Evolutionary conservation across 768 basidiomycete species (phyloP).

Genomic region (Saitozyma sp.): DNA sequence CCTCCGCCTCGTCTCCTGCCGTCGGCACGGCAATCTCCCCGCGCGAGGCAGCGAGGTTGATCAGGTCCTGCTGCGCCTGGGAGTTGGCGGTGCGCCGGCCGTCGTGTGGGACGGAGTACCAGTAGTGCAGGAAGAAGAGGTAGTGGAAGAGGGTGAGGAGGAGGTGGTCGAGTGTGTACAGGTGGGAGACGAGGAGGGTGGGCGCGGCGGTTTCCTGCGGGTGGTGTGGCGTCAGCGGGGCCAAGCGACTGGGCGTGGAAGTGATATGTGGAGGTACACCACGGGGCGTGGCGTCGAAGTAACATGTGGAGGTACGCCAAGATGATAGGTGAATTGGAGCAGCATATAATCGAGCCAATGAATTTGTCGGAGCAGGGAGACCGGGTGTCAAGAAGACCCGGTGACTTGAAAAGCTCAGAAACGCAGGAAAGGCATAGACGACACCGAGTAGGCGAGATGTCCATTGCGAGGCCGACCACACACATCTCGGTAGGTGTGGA

Average conservation of each 20-base stretch:
- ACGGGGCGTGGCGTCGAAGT: background rate
- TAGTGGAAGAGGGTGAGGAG: conserved; percentile 88
- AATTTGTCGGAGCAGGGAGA: too few species aligned
- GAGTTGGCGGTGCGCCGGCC: conserved; percentile 79
- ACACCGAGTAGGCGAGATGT: too few species aligned
- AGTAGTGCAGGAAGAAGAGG: conserved; percentile 75
- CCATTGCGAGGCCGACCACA: too few species aligned
- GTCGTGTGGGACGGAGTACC: conserved; percentile 94
- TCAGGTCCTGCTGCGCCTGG: conserved; percentile 81
- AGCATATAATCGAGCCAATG: too few species aligned
- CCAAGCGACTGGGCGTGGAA: too few species aligned
- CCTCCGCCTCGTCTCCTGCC: conserved; percentile 54
- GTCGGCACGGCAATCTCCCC: conserved; percentile 59
- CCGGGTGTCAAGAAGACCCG: too few species aligned
- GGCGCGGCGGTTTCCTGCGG: conserved; percentile 81
- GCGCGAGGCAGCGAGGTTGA: conserved; percentile 54
- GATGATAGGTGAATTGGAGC: too few species aligned
- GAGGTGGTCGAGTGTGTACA: conserved; percentile 88
- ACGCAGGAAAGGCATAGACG: too few species aligned
- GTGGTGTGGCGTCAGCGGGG: too few species aligned
- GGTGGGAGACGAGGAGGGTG: conserved; percentile 83
- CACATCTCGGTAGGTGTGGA: too few species aligned
- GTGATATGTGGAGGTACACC: background rate
- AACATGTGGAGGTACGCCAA: too few species aligned
- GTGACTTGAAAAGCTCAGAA: too few species aligned